Base-by-base conservation (phyloP, 495 filamentous ascomycete genomes). In the Aspergillus incahuasiensis region DNA sequence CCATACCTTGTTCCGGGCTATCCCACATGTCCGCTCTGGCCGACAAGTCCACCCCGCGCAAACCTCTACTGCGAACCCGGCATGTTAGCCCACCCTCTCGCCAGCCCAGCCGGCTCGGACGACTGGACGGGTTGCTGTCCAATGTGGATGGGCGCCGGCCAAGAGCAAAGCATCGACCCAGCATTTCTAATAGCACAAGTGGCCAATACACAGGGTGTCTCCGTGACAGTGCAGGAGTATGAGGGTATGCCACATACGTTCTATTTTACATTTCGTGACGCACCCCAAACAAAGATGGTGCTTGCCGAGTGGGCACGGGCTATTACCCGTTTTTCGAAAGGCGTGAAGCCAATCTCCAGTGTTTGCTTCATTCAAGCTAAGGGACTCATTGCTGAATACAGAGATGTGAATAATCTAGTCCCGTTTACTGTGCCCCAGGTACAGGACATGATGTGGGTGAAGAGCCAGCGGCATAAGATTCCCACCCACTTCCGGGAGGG, bases 111-210 rank as follows among this genome's bases (percentile, higher is more conserved):
- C 5, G 52, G 18, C 13, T 43, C 52, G 9, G 52, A 35, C 8
- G 52, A 54, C 21, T 54, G 52, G 52, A 38, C 52, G 1, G 52
- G 52, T 0, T 54, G 39, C 20, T 54, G 41, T 15, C 52, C 52
- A 3, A 34, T 54, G 4, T 54, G 52, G 52, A 34, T 54, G 42
- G 52, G 13, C 2, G 21, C 34, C 4, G 49, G 49, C 8, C 49
- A 52, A 19, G 49, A 52, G 35, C 34, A 52, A 15, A 24, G 15
- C 3, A 35, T 52, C 20, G 49, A 52, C 40, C 1, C 34, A 3
- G 24, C 21, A 15, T 3, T 15, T 5, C 13, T 52, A 1, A 40
- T 52, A 5, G 49, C 35, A 5, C 49, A 30, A 7, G 20, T 21
- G 8, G 49, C 49, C 16, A 12, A 40, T 42, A 2, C 49, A 16